These are phyloP conservation scores for Albatrellus ellisii DNA, from an alignment of 768 basidiomycete genomes.

Conservation along the genomic window DNA sequence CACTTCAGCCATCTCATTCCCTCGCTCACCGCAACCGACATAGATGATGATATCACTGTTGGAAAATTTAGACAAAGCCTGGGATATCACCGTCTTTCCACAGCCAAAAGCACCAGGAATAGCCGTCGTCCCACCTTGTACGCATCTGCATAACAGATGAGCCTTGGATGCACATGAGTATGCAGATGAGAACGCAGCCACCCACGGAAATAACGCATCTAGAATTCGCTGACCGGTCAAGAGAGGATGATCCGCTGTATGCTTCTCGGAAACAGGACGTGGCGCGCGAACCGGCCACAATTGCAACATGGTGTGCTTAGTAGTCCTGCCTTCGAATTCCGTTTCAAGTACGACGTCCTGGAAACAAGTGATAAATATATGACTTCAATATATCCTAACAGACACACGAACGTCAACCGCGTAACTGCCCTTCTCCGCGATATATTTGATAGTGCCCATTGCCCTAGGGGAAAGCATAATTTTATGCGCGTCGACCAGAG, in stretches of 20 bases:
- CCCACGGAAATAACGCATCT: slow-evolving; percentile 92
- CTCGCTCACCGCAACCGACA: slow-evolving; percentile 97
- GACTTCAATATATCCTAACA: slow-evolving; percentile 1
- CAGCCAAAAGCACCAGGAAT: slow-evolving; percentile 99
- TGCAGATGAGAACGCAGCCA: slow-evolving; percentile 7
- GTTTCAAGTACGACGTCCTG: slow-evolving; percentile 95
- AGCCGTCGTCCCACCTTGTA: slow-evolving; percentile 92
- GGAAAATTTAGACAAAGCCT: slow-evolving; percentile 95
- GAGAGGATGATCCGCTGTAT: slow-evolving; percentile 83
- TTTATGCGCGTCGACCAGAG: slow-evolving; percentile 91
- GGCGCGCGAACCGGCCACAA: slow-evolving; percentile 98
- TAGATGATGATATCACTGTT: slow-evolving; percentile 99
- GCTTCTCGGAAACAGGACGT: slow-evolving; percentile 90
- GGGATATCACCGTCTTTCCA: slow-evolving; percentile 97
- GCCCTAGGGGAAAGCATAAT: slow-evolving; percentile 92
- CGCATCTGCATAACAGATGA: slow-evolving; percentile 43
- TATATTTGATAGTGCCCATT: slow-evolving; percentile 86
- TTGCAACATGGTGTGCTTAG: slow-evolving; percentile 94
- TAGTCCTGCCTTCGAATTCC: slow-evolving; percentile 91
- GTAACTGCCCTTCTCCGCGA: slow-evolving; percentile 92
- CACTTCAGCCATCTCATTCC: slow-evolving; percentile 99
- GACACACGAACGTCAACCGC: slow-evolving; percentile 53
- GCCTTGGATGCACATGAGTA: background rate
- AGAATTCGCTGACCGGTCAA: slow-evolving; percentile 95
- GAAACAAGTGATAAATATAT: background rate